phyloP scores from a whole-genome alignment of 306 rosid genomes.

The Cucumis hystrix region DNA sequence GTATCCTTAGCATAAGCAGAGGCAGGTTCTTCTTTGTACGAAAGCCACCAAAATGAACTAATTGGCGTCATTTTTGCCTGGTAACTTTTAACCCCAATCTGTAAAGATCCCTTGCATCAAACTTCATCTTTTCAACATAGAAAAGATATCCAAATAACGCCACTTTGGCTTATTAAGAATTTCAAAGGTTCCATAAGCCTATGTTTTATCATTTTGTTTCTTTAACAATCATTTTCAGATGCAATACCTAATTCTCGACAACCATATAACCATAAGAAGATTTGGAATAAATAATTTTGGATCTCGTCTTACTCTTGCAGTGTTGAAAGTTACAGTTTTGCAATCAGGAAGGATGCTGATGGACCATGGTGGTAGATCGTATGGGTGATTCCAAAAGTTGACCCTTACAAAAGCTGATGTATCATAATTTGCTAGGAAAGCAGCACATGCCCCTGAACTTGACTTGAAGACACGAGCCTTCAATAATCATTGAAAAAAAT shows the following conservation, averaged over 20 bases:
- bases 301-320: conserved; percentile 55
- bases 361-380: conserved; percentile 86
- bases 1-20: conserved; percentile 29
- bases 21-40: conserved; percentile 61
- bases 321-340: conserved; percentile 67
- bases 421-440: conserved; percentile 75
- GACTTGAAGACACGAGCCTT: conserved; percentile 65
- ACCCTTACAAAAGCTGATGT: conserved; percentile 29
- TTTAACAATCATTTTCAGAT: neutral
- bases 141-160: neutral
- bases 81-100: conserved; percentile 43
- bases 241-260: neutral
- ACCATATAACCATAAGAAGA: neutral
- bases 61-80: conserved; percentile 42
- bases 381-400: conserved; percentile 40
- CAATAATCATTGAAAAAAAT: conserved; percentile 8
- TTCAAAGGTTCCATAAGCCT: neutral
- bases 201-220: neutral
- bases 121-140: neutral
- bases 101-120: conserved; percentile 12
- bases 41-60: conserved; percentile 46
- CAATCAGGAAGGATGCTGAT: conserved; percentile 89
- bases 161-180: neutral
- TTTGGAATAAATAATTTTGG: neutral
- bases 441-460: conserved; percentile 48